Evolutionary conservation across 129 eudicot genomes (phyloP).

Genomic region (Lactuca sativa): DNA sequence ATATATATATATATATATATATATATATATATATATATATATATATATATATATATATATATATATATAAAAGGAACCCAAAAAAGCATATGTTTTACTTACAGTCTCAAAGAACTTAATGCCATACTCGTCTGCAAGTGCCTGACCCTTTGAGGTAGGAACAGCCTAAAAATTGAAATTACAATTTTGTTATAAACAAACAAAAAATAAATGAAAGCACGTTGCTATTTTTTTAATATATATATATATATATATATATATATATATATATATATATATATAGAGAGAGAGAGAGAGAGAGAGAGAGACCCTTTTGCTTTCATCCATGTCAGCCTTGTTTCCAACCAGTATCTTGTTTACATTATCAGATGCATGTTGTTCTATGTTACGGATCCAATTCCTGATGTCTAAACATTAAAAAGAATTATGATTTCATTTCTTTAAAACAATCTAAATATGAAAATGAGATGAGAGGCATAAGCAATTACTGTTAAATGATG

Average conservation of each 20-base stretch:
- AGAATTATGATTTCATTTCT: slow-evolving; percentile 3
- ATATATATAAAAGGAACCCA: slow-evolving; percentile 10
- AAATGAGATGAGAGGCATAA: background rate
- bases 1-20: slow-evolving; percentile 16
- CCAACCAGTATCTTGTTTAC: slow-evolving; percentile 93
- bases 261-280: too few species aligned
- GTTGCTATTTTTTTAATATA: too few species aligned
- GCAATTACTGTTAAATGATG: slow-evolving; percentile 86
- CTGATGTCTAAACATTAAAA: slow-evolving; percentile 58
- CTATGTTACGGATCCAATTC: slow-evolving; percentile 96
- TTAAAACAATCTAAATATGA: background rate
- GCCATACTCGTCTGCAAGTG: slow-evolving; percentile 94
- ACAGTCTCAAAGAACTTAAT: slow-evolving; percentile 91
- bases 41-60: slow-evolving; percentile 9
- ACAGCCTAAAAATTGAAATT: slow-evolving; percentile 54
- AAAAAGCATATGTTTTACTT: slow-evolving; percentile 35
- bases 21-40: slow-evolving; percentile 17
- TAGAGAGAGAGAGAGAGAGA: slow-evolving; percentile 22
- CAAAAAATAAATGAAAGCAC: too few species aligned
- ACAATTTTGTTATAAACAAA: too few species aligned
- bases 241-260: background rate
- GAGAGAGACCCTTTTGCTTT: slow-evolving; percentile 78
- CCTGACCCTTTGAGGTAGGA: slow-evolving; percentile 91
- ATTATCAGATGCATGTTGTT: slow-evolving; percentile 94
- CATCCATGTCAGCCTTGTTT: slow-evolving; percentile 96